Conservation (phyloP, 441 rosid species). For the Erysimum pusillum region DNA sequence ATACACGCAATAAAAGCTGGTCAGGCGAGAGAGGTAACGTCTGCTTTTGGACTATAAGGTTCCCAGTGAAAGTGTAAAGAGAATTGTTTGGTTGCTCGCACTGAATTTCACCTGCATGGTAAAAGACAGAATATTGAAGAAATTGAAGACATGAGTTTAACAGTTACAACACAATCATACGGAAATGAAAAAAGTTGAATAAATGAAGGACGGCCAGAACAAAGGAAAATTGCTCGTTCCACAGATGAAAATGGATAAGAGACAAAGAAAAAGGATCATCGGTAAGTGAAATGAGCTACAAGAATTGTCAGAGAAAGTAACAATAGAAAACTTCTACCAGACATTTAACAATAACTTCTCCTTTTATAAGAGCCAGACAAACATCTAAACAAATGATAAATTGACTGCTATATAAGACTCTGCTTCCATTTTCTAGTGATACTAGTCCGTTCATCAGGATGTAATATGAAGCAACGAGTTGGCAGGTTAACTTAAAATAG, state of each 20-base stretch:
- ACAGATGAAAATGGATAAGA: conserved; percentile 25
- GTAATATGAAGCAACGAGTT: conserved; percentile 19
- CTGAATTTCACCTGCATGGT: conserved; percentile 90
- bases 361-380: conserved; percentile 1
- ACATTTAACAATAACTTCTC: conserved; percentile 13
- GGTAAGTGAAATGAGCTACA: conserved; percentile 19
- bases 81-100: conserved; percentile 99
- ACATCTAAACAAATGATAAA: conserved; percentile 25
- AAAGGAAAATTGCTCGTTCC: not conserved
- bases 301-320: conserved; percentile 4
- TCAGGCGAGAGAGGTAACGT: conserved; percentile 93
- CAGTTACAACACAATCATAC: conserved; percentile 20
- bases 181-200: not conserved
- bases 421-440: conserved; percentile 30
- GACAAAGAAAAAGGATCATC: conserved; percentile 11
- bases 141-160: conserved; percentile 10
- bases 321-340: conserved; percentile 14
- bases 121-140: conserved; percentile 43
- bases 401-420: conserved; percentile 5
- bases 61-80: conserved; percentile 96
- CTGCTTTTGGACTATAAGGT: conserved; percentile 88
- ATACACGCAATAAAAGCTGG: conserved; percentile 94
- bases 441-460: conserved; percentile 4
- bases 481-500: conserved; percentile 19
- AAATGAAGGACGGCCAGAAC: conserved; percentile 29